Conservation (phyloP, 805 yeast genomes). For the Scheffersomyces amazonensis region DNA sequence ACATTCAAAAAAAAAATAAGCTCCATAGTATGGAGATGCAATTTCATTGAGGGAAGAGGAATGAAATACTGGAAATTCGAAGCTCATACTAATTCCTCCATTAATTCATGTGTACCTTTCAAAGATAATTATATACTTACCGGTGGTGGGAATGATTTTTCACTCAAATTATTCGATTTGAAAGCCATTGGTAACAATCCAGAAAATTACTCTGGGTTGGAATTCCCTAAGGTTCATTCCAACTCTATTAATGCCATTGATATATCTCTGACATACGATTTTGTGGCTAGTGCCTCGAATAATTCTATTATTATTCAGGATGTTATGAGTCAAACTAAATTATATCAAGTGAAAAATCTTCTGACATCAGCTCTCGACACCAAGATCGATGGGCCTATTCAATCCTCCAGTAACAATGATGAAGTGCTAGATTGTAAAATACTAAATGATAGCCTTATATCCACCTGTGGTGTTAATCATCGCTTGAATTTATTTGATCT, state of each 20-base stretch:
- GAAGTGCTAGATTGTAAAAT: conserved; percentile 12
- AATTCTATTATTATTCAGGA: background rate
- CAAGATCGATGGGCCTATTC: no score
- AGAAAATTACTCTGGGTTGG: background rate
- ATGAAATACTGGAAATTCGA: background rate
- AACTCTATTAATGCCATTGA: background rate
- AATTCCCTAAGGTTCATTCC: background rate
- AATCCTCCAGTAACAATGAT: background rate
- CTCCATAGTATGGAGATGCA: no score
- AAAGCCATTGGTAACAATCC: no score
- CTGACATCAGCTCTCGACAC: background rate
- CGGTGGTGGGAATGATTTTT: background rate
- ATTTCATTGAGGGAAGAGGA: no score
- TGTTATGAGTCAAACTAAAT: background rate
- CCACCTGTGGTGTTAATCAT: conserved; percentile 24
- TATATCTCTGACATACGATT: background rate
- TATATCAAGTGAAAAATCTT: background rate
- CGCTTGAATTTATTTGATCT: conserved; percentile 21
- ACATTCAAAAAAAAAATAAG: no score
- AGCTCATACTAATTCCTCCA: background rate
- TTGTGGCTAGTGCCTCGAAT: background rate
- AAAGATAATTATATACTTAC: background rate
- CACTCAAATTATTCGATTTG: background rate
- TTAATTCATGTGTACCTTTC: background rate
- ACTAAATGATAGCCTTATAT: conserved; percentile 16